A percentile compares a stretch with the other conserved stretches of the same genome.
Conservation (phyloP, 805 yeast genomes). For the Jamesozyma gamospora region DNA sequence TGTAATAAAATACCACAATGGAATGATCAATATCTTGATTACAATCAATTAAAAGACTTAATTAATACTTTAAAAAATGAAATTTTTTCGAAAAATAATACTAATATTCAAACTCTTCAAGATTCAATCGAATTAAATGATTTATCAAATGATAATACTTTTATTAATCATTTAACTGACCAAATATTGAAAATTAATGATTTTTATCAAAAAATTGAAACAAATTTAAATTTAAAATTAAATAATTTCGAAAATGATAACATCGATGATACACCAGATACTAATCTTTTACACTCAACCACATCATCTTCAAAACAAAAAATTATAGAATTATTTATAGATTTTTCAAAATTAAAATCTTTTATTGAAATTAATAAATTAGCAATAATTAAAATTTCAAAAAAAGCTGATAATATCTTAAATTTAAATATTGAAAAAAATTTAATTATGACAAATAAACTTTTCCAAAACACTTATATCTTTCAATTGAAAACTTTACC, state of each 20-base stretch:
- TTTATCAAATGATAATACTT: conserved; percentile 26
- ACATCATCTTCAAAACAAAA: conserved; percentile 65
- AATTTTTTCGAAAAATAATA: conserved; percentile 7
- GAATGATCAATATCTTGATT: conserved; percentile 72
- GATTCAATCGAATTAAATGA: conserved; percentile 24
- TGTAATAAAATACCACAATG: conserved; percentile 78
- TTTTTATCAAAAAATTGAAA: conserved; percentile 41
- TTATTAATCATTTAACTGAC: conserved; percentile 36
- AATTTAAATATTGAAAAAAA: conserved; percentile 42
- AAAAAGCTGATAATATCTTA: conserved; percentile 80
- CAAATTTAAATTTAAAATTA: conserved; percentile 36
- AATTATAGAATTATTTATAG: conserved; percentile 53
- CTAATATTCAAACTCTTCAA: conserved; percentile 3
- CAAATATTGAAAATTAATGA: conserved; percentile 45
- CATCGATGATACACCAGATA: conserved; percentile 31
- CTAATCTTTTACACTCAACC: conserved; percentile 46
- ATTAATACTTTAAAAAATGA: conserved; percentile 46
- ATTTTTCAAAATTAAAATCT: conserved; percentile 71
- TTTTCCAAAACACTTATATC: conserved; percentile 42
- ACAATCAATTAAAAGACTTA: conserved; percentile 46
- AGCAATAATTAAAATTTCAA: conserved; percentile 79
- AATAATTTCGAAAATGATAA: conserved; percentile 34
- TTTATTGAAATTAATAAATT: conserved; percentile 74
- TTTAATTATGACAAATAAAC: conserved; percentile 36
- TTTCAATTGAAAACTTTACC: conserved; percentile 43